Base-by-base conservation (phyloP, 495 filamentous ascomycete genomes). In the Echria macrotheca region DNA sequence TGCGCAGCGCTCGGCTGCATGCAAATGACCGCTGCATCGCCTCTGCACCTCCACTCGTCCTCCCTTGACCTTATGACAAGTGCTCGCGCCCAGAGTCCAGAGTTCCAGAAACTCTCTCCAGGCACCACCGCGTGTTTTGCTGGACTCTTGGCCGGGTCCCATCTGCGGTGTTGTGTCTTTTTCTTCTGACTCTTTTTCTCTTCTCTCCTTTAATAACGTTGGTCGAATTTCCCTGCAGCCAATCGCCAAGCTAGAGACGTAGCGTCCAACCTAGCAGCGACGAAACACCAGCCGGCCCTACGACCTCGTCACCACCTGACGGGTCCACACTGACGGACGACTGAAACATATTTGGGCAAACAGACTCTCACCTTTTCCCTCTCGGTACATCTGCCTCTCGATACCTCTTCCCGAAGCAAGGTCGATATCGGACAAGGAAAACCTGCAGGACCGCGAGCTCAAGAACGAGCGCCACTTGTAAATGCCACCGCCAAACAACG, bases 11-110 rank as follows among this genome's bases (percentile, higher is more conserved):
- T n/a, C n/a, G n/a, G 39, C 39, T 43, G 39, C 39, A 21, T 42
- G 35, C 36, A 39, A n/a, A 39, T 39, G 36, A n/a, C n/a, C 8
- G 3, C 12, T 18, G 44, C 44, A 47, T 47, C 31, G 44, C 29
- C 39, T 25, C n/a, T 40, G 38, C 46, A 35, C 47, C 47, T 50
- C 35, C 44, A 38, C 50, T 48, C 25, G 10, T 33, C 25, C 29
- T 9, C n/a, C 12, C 18, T 18, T 41, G 29, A 22, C 38, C 38
- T 41, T 41, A 23, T 44, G 12, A 10, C 24, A 31, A 28, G 28
- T 19, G 23, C 42, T 19, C 25, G 42, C 21, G 42, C 46, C 44
- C 46, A 39, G 33, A 26, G 24, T 28, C 35, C 33, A 26, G 42
- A 51, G 32, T 42, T 35, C 50, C 35, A 46, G 17, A 15, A 53